phyloP scores from a whole-genome alignment of 495 filamentous ascomycete genomes.

The Penicillium cinerascens region DNA sequence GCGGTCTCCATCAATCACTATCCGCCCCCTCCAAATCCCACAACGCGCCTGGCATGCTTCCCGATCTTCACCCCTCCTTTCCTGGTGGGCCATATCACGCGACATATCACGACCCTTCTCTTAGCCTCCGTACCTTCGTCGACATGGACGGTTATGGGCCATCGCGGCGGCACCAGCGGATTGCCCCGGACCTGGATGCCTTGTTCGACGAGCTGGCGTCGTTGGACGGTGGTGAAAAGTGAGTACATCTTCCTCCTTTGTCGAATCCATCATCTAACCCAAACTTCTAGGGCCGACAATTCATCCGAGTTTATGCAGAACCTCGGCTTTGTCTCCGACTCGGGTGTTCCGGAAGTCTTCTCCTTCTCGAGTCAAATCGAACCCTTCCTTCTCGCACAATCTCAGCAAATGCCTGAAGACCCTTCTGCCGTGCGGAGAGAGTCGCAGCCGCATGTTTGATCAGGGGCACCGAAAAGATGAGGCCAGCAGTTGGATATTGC shows the following conservation, averaged over 20 bases:
- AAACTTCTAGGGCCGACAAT: slow-evolving; percentile 30
- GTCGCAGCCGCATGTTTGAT: slow-evolving; percentile 18
- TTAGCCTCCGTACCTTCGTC: slow-evolving; percentile 28
- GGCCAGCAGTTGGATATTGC: background rate
- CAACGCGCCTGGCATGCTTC: slow-evolving; percentile 18
- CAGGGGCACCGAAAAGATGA: slow-evolving; percentile 22
- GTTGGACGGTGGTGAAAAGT: slow-evolving; percentile 42
- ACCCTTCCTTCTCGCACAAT: slow-evolving; percentile 35
- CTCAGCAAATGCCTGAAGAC: slow-evolving; percentile 27
- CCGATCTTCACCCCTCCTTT: slow-evolving; percentile 28
- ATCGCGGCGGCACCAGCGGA: slow-evolving; percentile 31
- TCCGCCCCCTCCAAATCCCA: slow-evolving; percentile 25
- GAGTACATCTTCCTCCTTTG: background rate
- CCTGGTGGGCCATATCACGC: slow-evolving; percentile 27
- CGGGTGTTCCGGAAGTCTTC: slow-evolving; percentile 35
- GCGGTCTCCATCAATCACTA: slow-evolving; percentile 17
- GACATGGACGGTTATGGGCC: slow-evolving; percentile 33
- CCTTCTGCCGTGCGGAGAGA: slow-evolving; percentile 19
- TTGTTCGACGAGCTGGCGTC: slow-evolving; percentile 44
- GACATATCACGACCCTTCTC: slow-evolving; percentile 29
- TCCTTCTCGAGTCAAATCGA: slow-evolving; percentile 39
- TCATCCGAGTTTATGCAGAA: slow-evolving; percentile 46
- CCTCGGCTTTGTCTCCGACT: slow-evolving; percentile 37
- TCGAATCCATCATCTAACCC: background rate
- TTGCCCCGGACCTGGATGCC: slow-evolving; percentile 42